Evolutionary conservation across 2,329 filamentous ascomycete species (phyloP).

Genomic region (Camptophora hylomeconis): DNA sequence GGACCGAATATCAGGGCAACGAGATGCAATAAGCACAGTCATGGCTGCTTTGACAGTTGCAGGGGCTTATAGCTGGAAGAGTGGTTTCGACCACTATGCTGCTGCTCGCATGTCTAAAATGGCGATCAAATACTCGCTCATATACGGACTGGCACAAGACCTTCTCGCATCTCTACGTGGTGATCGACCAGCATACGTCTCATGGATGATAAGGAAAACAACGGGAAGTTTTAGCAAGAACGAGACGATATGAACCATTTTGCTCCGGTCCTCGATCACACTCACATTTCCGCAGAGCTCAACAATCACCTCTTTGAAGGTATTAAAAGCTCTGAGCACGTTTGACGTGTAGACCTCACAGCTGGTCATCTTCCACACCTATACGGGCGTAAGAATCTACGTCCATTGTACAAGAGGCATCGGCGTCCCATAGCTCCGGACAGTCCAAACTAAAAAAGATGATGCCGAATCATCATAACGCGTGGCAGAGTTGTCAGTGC

Average conservation of each 20-base stretch:
- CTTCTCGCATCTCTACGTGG: slow-evolving; percentile 54
- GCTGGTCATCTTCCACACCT: no score
- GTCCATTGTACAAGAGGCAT: no score
- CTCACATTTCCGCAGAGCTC: no score
- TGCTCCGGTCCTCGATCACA: no score
- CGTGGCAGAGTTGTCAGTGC: no score
- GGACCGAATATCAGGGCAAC: slow-evolving; percentile 52
- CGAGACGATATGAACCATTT: background rate
- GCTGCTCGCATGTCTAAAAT: slow-evolving; percentile 66
- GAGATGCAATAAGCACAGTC: slow-evolving; percentile 70
- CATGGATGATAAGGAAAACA: slow-evolving; percentile 41
- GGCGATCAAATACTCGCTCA: slow-evolving; percentile 65
- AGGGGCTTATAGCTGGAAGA: slow-evolving; percentile 74
- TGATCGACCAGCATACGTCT: slow-evolving; percentile 52
- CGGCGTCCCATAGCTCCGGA: no score
- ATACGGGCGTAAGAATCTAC: no score
- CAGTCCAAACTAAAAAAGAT: no score
- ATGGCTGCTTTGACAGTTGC: slow-evolving; percentile 74
- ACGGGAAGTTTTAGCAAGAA: background rate
- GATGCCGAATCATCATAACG: no score
- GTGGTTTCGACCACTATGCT: slow-evolving; percentile 65
- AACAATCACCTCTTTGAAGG: no score
- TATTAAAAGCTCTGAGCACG: no score
- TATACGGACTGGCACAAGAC: slow-evolving; percentile 74
- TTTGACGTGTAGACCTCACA: no score